Base-by-base conservation (phyloP, 2,329 filamentous ascomycete genomes). In the Botrytis paeoniae region DNA sequence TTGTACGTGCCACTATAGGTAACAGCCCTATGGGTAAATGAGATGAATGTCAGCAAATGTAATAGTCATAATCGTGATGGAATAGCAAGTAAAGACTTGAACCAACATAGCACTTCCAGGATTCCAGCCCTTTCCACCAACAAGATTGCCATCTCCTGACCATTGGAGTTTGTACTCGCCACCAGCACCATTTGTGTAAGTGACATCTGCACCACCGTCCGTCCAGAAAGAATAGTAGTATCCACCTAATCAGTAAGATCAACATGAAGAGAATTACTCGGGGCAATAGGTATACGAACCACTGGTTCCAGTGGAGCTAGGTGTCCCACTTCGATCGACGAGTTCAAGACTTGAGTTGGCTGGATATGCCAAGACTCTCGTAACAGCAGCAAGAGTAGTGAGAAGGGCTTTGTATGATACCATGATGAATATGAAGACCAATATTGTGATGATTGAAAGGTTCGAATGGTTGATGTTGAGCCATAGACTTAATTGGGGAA, bases 161-260 rank as follows among this genome's bases (percentile, higher is more conserved):
- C 87, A 89, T 7, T 70, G 81, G 10, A 86, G 82, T 75, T 82
- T 84, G 83, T 88, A 89, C 74, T 80, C 79, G 37, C 88, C 87
- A 32, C 80, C 85, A 7, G 80, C 79, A 32, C 83, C 85, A 80
- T 89, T 89, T 78, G 84, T 87, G 82, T 89, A 90, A 57, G 82
- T 85, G 12, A 86, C 85, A 60, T 81, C 78, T 54, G 82, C 84
- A 4, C 66, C 48, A n/a, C 85, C 85, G 74, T 89, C 87, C 72
- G 85, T 88, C 87, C 87, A 90, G 83, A 85, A 89, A 14, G 86
- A 88, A 81, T 87, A 90, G 83, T 86, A 90, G 82, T 62, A 73
- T 48, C 71, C 71, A 64, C 64, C 64, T 68, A 22, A 57, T 54
- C 25, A 29, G 6, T 12, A 10, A 39, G 25, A 5, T 68, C 18